Evolutionary conservation across 129 eudicot species (phyloP), one percentile per base, ranked within the genome.

Genomic region (Cynara cardunculus): DNA sequence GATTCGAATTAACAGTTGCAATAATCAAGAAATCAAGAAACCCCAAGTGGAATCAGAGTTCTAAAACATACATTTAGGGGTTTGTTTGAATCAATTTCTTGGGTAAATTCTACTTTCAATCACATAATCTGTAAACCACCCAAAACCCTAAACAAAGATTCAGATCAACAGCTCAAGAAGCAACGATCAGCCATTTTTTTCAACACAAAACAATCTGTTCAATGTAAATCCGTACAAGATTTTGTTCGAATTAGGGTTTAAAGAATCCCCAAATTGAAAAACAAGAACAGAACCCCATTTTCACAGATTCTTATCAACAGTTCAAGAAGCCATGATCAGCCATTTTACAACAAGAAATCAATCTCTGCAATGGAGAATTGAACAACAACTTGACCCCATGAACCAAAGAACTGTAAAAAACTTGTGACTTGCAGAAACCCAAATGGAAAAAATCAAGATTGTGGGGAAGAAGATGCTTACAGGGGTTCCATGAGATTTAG

Each of bases 401-500:
- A 74, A 16, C 68, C 78, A 21, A 61, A 19, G 21, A 61, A 39
- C 5, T 70, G 41, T n/a, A 5, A 53, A 53, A 31, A 32, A 1
- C 2, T 71, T n/a, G 19, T 7, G 46, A 21, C 7, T 32, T 71
- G 26, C 46, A 70, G 5, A 70, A 16, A 32, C 74, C 24, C 22
- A 53, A 5, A 53, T 53, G 22, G 11, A 3, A 41, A 41, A 44
- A 44, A 16, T 44, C 3, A 76, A 25, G 49, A 74, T 67, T 65
- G 37, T 39, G 25, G 25, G 32, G 30, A 35, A 21, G 41, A 25
- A 65, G 31, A 74, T 5, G 74, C 96, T 87, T 79, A 93, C 97
- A 82, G 91, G 93, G 85, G 75, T 80, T 78, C 89, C 87, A 37
- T 89, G 83, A 7, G 78, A 25, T 26, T 73, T 80, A 56, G 97